These are phyloP conservation scores for Peronospora destructor DNA, from an alignment of 352 stramenopile species.

Conservation along the genomic window DNA sequence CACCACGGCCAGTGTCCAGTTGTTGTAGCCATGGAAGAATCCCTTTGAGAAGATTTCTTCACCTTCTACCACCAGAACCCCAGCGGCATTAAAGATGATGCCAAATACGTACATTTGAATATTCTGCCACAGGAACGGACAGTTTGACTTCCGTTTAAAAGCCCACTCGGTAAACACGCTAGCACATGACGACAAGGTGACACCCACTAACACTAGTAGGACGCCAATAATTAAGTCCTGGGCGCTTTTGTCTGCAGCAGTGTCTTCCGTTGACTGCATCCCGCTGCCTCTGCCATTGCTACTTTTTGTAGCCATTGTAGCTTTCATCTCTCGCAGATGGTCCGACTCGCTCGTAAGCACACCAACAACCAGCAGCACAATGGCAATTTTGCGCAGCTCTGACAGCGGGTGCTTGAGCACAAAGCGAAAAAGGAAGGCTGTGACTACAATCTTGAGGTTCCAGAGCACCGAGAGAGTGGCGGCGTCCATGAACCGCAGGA, in stretches of 20 bases:
- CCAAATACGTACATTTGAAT: slow-evolving; percentile 74
- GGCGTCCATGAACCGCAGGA: slow-evolving; percentile 79
- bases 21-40: slow-evolving; percentile 79
- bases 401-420: slow-evolving; percentile 67
- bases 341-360: slow-evolving; percentile 78
- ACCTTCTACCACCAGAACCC: slow-evolving; percentile 42
- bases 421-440: slow-evolving; percentile 75
- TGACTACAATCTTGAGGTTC: slow-evolving; percentile 87
- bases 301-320: slow-evolving; percentile 8
- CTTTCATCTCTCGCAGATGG: slow-evolving; percentile 41
- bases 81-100: slow-evolving; percentile 74
- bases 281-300: slow-evolving; percentile 5
- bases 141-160: slow-evolving; percentile 73
- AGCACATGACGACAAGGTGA: slow-evolving; percentile 75
- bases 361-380: slow-evolving; percentile 65
- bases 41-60: slow-evolving; percentile 38
- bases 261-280: slow-evolving; percentile 17
- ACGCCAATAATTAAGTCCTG: slow-evolving; percentile 41
- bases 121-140: slow-evolving; percentile 81
- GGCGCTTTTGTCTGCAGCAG: slow-evolving; percentile 14
- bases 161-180: slow-evolving; percentile 83
- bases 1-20: slow-evolving; percentile 72
- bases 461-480: slow-evolving; percentile 82
- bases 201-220: slow-evolving; percentile 59
- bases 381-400: slow-evolving; percentile 68